A percentile compares a stretch with the other conserved stretches of the same genome.
Evolutionary conservation across 768 basidiomycete species (phyloP).

Genomic region (Pleurotus eryngii): DNA sequence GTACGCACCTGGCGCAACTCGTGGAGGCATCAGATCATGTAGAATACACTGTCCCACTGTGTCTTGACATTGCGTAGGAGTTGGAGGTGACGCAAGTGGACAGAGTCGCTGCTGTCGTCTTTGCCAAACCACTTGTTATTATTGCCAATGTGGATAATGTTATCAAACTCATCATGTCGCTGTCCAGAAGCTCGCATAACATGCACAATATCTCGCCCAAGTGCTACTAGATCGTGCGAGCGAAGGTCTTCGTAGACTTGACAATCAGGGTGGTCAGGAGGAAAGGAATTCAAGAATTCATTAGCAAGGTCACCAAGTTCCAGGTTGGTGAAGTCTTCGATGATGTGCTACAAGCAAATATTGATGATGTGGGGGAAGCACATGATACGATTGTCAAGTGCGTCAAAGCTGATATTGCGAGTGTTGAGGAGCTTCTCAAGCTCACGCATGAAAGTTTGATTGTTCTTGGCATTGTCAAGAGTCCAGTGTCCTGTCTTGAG

Average conservation of each 20-base stretch:
- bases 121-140: not conserved
- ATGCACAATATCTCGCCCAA: constrained; percentile 6
- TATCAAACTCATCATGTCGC: constrained; percentile 2
- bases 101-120: not conserved
- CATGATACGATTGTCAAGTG: constrained; percentile 8
- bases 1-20: constrained; percentile 11
- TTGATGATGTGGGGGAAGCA: constrained; percentile 22
- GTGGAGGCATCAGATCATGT: constrained; percentile 13
- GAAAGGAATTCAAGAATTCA: not conserved
- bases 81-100: not conserved
- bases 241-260: not conserved
- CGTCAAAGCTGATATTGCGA: constrained; percentile 9
- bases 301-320: not conserved
- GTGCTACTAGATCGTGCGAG: not conserved
- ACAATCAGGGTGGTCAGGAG: not conserved
- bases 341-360: constrained; percentile 11
- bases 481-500: constrained; percentile 9
- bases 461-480: constrained; percentile 17
- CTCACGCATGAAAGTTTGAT: constrained; percentile 9
- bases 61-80: constrained; percentile 14
- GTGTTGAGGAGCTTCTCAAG: not conserved
- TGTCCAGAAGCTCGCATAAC: constrained; percentile 8
- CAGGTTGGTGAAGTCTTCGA: constrained; percentile 9
- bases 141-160: constrained; percentile 1
- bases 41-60: constrained; percentile 13